Conservation (phyloP, 148 eudicot genomes). For the Spergularia bocconei region DNA sequence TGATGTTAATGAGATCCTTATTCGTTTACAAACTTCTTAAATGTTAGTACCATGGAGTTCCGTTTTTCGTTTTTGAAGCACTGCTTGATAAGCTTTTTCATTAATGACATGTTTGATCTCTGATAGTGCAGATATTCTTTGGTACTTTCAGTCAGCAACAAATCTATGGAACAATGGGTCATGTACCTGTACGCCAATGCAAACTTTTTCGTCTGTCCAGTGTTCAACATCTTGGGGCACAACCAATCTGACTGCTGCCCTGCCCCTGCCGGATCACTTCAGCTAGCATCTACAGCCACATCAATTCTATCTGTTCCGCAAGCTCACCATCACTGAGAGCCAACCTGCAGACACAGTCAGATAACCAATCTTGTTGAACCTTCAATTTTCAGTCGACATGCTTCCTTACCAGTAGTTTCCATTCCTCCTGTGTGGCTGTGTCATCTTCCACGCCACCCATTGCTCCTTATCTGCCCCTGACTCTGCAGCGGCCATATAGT, state of each 20-base stretch:
- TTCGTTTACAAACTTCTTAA: constrained; percentile 48
- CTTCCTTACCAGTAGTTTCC: constrained; percentile 42
- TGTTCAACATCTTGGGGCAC: constrained; percentile 29
- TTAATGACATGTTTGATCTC: too few species aligned
- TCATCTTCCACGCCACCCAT: constrained; percentile 39
- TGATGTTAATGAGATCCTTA: constrained; percentile 42
- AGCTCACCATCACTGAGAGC: constrained; percentile 26
- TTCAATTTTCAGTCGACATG: constrained; percentile 49
- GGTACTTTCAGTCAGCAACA: constrained; percentile 50
- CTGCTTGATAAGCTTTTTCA: background rate
- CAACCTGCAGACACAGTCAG: constrained; percentile 36
- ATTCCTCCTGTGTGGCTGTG: constrained; percentile 36
- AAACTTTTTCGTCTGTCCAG: constrained; percentile 35
- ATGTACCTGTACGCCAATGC: constrained; percentile 32
- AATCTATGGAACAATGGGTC: constrained; percentile 43
- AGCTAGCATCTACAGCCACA: constrained; percentile 36
- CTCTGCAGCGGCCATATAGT: constrained; percentile 53
- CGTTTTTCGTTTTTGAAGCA: background rate
- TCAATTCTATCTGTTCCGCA: constrained; percentile 38
- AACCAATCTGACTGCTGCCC: constrained; percentile 32
- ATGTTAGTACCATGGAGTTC: constrained; percentile 36
- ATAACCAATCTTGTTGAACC: constrained; percentile 58
- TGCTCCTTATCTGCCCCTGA: constrained; percentile 48
- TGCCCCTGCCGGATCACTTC: constrained; percentile 37
- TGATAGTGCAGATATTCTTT: background rate